Conservation (phyloP, 73 alveolate species). For the Tetrahymena elliotti region DNA sequence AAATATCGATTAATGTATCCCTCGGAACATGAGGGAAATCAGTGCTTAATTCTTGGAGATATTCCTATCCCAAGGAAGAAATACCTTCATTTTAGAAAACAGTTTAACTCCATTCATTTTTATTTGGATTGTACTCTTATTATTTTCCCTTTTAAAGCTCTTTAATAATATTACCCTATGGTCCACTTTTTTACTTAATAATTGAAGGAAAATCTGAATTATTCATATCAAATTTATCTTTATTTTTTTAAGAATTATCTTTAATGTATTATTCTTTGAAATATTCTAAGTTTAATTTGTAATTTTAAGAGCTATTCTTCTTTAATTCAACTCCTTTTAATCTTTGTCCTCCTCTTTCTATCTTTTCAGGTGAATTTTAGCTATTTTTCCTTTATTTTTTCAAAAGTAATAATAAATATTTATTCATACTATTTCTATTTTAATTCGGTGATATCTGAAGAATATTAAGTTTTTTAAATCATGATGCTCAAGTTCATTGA, state of each 20-base stretch:
- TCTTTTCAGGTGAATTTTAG: not conserved
- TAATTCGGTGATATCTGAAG: too few species aligned
- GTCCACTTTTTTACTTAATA: not conserved
- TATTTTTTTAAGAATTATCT: not conserved
- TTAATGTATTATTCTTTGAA: not conserved
- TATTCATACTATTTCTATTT: too few species aligned
- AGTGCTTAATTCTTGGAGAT: not conserved
- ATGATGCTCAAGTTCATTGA: too few species aligned
- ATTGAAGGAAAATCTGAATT: not conserved
- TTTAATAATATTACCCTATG: not conserved
- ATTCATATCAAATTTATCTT: not conserved
- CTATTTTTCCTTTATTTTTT: not conserved
- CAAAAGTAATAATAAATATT: too few species aligned
- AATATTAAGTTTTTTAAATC: too few species aligned
- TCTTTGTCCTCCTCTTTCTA: not conserved
- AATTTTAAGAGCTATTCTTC: not conserved
- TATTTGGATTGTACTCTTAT: not conserved
- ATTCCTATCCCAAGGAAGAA: not conserved
- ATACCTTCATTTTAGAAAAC: not conserved
- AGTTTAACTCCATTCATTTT: not conserved
- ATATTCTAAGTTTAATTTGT: not conserved
- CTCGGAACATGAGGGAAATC: not conserved
- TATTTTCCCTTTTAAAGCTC: not conserved
- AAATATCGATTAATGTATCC: not conserved
- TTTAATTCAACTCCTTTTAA: not conserved